Conservation (phyloP, 148 eudicot genomes). For the Limonium bicolor region DNA sequence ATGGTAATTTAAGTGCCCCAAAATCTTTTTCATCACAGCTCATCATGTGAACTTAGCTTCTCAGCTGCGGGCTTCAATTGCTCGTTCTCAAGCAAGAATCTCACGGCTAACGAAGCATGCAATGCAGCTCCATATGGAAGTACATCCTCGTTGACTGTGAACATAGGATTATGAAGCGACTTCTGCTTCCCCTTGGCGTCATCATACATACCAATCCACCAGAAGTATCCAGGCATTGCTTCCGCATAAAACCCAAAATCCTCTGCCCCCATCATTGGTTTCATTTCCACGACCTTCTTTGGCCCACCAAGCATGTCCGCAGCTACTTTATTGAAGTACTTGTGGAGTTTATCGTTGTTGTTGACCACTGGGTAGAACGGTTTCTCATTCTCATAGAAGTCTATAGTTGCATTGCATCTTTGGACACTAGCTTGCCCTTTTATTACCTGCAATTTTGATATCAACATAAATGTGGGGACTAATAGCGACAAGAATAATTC, state of each 20-base stretch:
- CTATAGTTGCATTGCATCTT: conserved; percentile 20
- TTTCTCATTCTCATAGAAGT: conserved; percentile 28
- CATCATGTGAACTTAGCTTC: conserved; percentile 9
- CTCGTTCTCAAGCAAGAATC: conserved; percentile 6
- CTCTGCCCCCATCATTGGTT: conserved; percentile 22
- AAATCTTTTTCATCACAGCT: too few species aligned
- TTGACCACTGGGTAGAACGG: conserved; percentile 20
- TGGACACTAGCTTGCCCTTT: conserved; percentile 23
- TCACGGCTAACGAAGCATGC: conserved; percentile 35
- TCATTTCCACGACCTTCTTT: conserved; percentile 10
- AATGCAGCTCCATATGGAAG: conserved; percentile 56
- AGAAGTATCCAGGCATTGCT: conserved; percentile 16
- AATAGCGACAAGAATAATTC: background rate
- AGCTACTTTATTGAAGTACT: conserved; percentile 10
- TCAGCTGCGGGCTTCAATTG: too few species aligned
- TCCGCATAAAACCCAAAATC: conserved; percentile 31
- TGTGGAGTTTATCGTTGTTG: conserved; percentile 16
- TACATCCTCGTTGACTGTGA: conserved; percentile 30
- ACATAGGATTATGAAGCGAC: conserved; percentile 28
- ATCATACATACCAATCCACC: conserved; percentile 11
- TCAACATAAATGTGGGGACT: too few species aligned
- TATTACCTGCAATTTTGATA: conserved; percentile 28
- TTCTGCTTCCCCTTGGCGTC: conserved; percentile 6
- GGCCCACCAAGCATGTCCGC: conserved; percentile 19
- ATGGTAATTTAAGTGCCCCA: too few species aligned